Conservation (phyloP, 2,329 filamentous ascomycete species). For the Aspergillus oerlinghausenensis region DNA sequence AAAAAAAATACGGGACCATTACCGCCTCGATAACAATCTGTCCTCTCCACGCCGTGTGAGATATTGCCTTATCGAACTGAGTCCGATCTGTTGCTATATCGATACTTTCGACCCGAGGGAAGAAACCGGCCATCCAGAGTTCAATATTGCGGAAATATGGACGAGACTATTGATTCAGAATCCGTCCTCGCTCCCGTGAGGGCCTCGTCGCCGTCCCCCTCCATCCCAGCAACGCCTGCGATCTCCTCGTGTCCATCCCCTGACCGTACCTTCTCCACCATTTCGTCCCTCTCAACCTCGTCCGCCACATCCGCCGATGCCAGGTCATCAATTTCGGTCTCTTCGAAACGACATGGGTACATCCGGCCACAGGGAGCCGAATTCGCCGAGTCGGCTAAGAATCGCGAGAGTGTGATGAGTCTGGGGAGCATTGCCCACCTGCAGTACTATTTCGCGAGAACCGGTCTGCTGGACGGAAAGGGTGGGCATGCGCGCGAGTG, state of each 20-base stretch:
- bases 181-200: slow-evolving; percentile 23
- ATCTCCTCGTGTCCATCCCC: slow-evolving; percentile 43
- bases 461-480: slow-evolving; percentile 88
- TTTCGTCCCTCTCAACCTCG: slow-evolving; percentile 43
- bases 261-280: slow-evolving; percentile 43
- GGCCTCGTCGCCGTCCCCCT: slow-evolving; percentile 38
- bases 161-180: slow-evolving; percentile 21
- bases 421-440: slow-evolving; percentile 94
- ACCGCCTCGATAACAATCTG: slow-evolving; percentile 14
- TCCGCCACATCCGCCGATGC: slow-evolving; percentile 42
- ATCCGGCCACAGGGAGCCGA: slow-evolving; percentile 81
- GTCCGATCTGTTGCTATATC: not conserved
- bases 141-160: slow-evolving; percentile 17
- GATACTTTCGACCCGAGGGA: not conserved
- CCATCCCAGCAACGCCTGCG: slow-evolving; percentile 39
- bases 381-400: slow-evolving; percentile 85
- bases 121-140: not conserved
- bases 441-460: slow-evolving; percentile 97
- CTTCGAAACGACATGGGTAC: slow-evolving; percentile 67
- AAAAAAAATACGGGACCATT: slow-evolving; percentile 3
- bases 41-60: slow-evolving; percentile 10
- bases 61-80: slow-evolving; percentile 3
- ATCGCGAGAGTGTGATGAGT: slow-evolving; percentile 91
- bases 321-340: slow-evolving; percentile 39
- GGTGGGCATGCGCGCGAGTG: slow-evolving; percentile 77